Evolutionary conservation across 169 alveolate genomes (phyloP), one percentile per base, ranked within the genome.

Genomic region (Neospora caninum): DNA sequence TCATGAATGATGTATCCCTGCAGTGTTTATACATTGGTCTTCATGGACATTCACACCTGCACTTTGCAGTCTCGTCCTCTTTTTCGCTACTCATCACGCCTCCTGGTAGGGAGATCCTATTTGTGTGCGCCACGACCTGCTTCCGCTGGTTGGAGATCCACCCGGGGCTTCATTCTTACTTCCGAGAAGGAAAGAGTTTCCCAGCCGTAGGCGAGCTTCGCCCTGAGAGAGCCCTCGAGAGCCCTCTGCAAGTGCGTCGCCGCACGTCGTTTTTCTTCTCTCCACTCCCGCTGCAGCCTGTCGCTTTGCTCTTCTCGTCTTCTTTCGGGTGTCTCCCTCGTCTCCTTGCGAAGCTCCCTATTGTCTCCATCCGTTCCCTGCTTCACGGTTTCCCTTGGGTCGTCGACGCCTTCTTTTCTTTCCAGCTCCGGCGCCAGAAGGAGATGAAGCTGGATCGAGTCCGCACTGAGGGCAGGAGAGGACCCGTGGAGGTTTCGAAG

Each of bases 151-250:
- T 49, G 58, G 0, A 27, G 20, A 0, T 4, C 7, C 78, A 29
- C 13, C 78, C 25, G 78, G 36, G 34, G 78, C 0, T 64, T 20
- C 78, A n/a, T 29, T 20, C 89, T 20, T 82, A 82, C 89, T 29
- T 82, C 89, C 39, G 70, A 41, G 89, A 82, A 82, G 39, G 89
- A 43, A 20, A 82, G 89, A 20, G 34, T 36, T 20, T 16, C 41
- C 69, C 54, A 25, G 7, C 67, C 69, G 89, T 7, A 27, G 16
- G 49, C 89, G 36, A 82, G 67, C 29, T 82, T 25, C 54, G 36
- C 38, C 38, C 89, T 39, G 34, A 82, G 67, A n/a, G 89, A 64
- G 25, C 41, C 67, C 39, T 82, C 89, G 89, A 82, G 69, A 10
- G 31, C 69, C 38, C 67, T 22, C 67, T 82, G 89, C 42, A 82